phyloP scores from a whole-genome alignment of 768 basidiomycete species.

The Leccinum truebloodii region DNA sequence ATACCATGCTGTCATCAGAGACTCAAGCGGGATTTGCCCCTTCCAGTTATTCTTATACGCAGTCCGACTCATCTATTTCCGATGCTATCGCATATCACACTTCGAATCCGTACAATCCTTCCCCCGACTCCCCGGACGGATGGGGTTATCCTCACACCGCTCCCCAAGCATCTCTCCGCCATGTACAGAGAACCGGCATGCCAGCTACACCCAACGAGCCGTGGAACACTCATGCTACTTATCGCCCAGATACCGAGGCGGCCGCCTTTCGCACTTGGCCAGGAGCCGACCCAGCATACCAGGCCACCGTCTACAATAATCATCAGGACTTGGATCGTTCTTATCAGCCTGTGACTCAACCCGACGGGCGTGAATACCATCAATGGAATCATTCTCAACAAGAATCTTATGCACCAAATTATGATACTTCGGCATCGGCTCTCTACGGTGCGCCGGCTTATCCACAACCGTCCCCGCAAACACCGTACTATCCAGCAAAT shows the following conservation, averaged over 20 bases:
- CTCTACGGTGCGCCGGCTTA: constrained; percentile 29
- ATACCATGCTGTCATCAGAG: constrained; percentile 40
- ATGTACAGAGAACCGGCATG: constrained; percentile 27
- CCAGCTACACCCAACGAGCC: constrained; percentile 18
- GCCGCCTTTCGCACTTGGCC: constrained; percentile 55
- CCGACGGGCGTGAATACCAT: constrained; percentile 40
- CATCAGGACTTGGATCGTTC: constrained; percentile 37
- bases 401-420: constrained; percentile 27
- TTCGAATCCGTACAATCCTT: constrained; percentile 41
- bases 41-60: constrained; percentile 46
- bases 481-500: constrained; percentile 32
- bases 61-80: constrained; percentile 40
- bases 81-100: constrained; percentile 45
- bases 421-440: constrained; percentile 19
- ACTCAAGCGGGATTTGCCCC: constrained; percentile 40
- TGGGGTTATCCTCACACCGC: constrained; percentile 53
- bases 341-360: constrained; percentile 34
- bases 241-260: constrained; percentile 31
- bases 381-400: constrained; percentile 32
- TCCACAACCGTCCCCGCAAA: constrained; percentile 30
- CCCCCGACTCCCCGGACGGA: constrained; percentile 46
- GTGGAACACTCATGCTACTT: constrained; percentile 27
- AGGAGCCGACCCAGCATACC: constrained; percentile 40
- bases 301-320: constrained; percentile 28
- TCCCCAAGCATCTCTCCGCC: constrained; percentile 43